A percentile compares a stretch with the other conserved stretches of the same genome.
Evolutionary conservation across 2,329 filamentous ascomycete genomes (phyloP).

Genomic region (Pseudogymnoascus destructans): DNA sequence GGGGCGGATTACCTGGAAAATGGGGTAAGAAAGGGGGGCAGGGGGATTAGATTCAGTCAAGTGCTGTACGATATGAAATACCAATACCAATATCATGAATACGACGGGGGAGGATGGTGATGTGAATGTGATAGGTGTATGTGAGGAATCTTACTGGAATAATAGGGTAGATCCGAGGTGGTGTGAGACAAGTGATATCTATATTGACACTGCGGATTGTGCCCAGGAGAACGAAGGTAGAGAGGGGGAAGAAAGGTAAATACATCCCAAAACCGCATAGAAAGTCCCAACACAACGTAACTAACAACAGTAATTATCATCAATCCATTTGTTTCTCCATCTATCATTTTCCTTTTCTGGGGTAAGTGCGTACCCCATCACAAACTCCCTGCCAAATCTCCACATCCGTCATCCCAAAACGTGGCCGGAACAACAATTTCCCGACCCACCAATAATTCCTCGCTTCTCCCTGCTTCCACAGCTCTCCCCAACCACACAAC

Average conservation of each 20-base stretch:
- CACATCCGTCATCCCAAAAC: not conserved
- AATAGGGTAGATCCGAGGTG: no score
- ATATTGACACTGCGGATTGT: no score
- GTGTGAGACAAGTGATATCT: no score
- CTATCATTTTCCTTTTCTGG: not conserved
- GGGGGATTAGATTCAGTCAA: not conserved
- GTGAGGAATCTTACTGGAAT: no score
- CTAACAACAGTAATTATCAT: no score
- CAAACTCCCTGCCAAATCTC: no score
- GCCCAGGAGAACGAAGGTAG: no score
- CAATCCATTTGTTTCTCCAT: not conserved
- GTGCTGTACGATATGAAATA: not conserved
- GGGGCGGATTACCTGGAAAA: not conserved
- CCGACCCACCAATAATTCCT: not conserved
- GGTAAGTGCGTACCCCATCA: not conserved
- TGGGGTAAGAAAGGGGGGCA: not conserved
- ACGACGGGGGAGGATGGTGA: not conserved
- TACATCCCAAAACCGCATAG: no score
- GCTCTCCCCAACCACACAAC: not conserved
- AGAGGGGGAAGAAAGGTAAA: no score
- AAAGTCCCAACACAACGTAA: no score
- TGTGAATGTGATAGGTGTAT: not conserved
- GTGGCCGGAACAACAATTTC: not conserved
- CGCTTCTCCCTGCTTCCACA: conserved; percentile 8
- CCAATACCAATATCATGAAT: not conserved